These are phyloP conservation scores for Colletotrichum liaoningense DNA, from an alignment of 2,329 filamentous ascomycete genomes.

Conservation along the genomic window DNA sequence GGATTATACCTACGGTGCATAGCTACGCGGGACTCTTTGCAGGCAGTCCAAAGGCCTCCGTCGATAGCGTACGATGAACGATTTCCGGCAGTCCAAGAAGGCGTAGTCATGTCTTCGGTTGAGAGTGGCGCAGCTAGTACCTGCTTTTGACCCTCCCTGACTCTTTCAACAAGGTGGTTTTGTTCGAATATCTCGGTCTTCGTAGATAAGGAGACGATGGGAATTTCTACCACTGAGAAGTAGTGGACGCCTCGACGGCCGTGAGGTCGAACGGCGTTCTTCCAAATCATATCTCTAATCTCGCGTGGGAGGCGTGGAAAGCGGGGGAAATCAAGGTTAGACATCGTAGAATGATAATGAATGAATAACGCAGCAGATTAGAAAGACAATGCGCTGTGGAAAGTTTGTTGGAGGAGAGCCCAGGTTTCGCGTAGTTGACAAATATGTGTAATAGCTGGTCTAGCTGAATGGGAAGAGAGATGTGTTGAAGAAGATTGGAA, in stretches of 20 bases:
- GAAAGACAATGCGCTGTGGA: no score
- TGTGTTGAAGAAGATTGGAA: no score
- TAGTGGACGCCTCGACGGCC: not conserved
- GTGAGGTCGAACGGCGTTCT: not conserved
- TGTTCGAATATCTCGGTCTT: not conserved
- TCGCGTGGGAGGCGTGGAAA: not conserved
- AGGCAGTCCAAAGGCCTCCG: slow-evolving; percentile 1
- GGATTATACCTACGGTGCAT: not conserved
- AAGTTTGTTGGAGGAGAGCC: no score
- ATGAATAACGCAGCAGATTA: no score
- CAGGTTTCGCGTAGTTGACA: no score
- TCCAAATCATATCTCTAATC: not conserved
- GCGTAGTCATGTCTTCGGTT: fast-evolving
- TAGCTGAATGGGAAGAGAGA: no score
- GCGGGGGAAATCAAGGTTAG: not conserved
- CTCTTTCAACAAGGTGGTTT: not conserved
- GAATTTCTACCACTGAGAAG: not conserved
- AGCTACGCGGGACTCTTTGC: slow-evolving; percentile 3
- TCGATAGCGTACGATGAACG: not conserved
- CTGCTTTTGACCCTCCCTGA: fast-evolving
- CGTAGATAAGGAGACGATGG: not conserved
- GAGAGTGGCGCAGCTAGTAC: not conserved
- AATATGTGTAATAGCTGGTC: no score
- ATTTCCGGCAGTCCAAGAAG: not conserved
- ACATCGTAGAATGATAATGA: not conserved